These are phyloP conservation scores for Musa acuminata DNA, from an alignment of 176 grass and related monocot species.

Conservation along the genomic window DNA sequence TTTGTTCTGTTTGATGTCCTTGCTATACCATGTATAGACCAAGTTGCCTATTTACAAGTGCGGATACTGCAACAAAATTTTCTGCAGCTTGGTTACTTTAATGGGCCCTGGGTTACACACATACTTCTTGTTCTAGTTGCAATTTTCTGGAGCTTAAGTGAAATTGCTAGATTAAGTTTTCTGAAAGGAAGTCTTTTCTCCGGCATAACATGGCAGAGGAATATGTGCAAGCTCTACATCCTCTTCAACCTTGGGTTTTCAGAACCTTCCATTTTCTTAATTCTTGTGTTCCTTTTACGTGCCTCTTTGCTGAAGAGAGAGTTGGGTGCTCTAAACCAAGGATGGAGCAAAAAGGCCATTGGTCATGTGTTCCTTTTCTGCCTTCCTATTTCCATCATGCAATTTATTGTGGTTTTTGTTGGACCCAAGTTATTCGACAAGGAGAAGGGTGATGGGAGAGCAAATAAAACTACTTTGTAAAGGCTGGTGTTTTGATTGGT, in stretches of 20 bases:
- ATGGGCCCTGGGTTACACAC: constrained; percentile 70
- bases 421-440: constrained; percentile 62
- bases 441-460: constrained; percentile 28
- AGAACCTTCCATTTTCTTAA: constrained; percentile 78
- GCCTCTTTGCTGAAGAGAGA: constrained; percentile 67
- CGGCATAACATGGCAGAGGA: constrained; percentile 48
- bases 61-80: constrained; percentile 32
- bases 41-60: constrained; percentile 46
- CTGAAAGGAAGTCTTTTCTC: constrained; percentile 65
- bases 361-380: constrained; percentile 60
- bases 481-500: constrained; percentile 20
- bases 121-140: constrained; percentile 70
- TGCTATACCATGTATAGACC: constrained; percentile 55
- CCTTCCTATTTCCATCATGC: constrained; percentile 47
- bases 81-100: constrained; percentile 72
- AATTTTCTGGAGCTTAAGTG: constrained; percentile 72
- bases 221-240: constrained; percentile 66
- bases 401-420: constrained; percentile 57
- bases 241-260: constrained; percentile 92
- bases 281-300: constrained; percentile 65
- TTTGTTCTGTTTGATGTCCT: constrained; percentile 49
- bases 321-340: constrained; percentile 46
- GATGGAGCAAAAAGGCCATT: constrained; percentile 81
- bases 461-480: constrained; percentile 57
- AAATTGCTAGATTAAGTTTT: constrained; percentile 64